Base-by-base conservation (phyloP, 1,284 basidiomycete species). In the Puccinia horiana region DNA sequence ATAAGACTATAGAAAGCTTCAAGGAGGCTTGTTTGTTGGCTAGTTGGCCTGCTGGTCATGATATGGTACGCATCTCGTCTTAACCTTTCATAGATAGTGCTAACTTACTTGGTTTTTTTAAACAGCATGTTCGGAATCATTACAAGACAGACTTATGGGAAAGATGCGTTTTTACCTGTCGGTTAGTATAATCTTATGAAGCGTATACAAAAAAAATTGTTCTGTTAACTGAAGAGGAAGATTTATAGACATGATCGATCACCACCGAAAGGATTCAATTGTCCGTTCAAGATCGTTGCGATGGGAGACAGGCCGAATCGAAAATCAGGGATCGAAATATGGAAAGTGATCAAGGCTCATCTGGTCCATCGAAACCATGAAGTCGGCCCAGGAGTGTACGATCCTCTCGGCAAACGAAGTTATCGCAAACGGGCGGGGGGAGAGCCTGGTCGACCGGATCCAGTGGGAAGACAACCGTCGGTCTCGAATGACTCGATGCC, bases 1-100 rank as follows among this genome's bases (percentile, higher is more conserved):
- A 61, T n/a, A 29, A 37, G 49, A 49, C 67, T 14, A 18, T 73
- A 0, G 54, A 73, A 44, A 40, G 37, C 12, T 80, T 72, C 32
- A 73, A 80, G 58, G 67, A 63, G 35, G 65, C 54, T 12, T 80
- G 67, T 61, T 63, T 80, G 78, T 56, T 72, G 63, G 78, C 78
- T 52, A 61, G 52, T 73, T 80, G 78, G 78, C 8, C 78, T 26
- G 65, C 65, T 54, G 78, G 78, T 52, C 78, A 80, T 73, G 42
- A 58, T 29, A 80, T 80, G 78, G 78, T 80, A 23, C 23, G 78
- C 29, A 23, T 54, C 26, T 35, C 20, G 16, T 61, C 26, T 47
- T n/a, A n/a, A n/a, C 54, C 35, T 23, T 2, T 26, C 35, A 35
- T 20, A 2, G 4, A 32, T 69, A 4, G 23, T 42, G 42, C n/a